Percentiles rank a stretch among this genome's conserved stretches.
phyloP scores from a whole-genome alignment of 495 filamentous ascomycete species.

The Xylaria venustula region DNA sequence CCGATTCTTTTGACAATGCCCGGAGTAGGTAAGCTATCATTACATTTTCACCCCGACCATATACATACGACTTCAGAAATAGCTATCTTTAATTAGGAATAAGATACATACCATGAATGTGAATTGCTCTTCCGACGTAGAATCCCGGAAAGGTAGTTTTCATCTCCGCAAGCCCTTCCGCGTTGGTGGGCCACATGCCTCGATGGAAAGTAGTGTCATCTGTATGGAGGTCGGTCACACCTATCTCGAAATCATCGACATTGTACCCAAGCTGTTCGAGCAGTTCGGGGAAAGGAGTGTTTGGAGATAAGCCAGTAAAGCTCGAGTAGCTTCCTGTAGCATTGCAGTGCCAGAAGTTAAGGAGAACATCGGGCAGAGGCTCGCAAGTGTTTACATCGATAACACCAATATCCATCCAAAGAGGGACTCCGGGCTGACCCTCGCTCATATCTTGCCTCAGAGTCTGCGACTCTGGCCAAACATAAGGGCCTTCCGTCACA shows the following conservation, averaged over 20 bases:
- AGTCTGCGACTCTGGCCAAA: background rate
- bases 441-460: background rate
- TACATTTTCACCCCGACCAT: no score
- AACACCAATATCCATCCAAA: constrained; percentile 24
- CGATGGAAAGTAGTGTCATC: constrained; percentile 12
- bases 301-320: constrained; percentile 4
- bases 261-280: constrained; percentile 7
- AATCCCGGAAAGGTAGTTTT: constrained; percentile 13
- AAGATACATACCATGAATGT: no score
- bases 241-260: background rate
- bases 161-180: background rate
- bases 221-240: constrained; percentile 9
- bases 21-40: no score
- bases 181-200: constrained; percentile 18
- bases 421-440: constrained; percentile 14
- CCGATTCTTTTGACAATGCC: no score
- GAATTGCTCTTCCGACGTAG: constrained; percentile 15
- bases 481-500: background rate
- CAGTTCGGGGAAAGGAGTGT: constrained; percentile 9
- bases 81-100: no score
- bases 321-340: constrained; percentile 17
- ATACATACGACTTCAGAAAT: no score
- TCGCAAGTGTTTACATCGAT: constrained; percentile 29
- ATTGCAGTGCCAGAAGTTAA: constrained; percentile 32
- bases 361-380: constrained; percentile 15